Evolutionary conservation across 192 early-diverging fungal species (phyloP).

Genomic region (Entomortierella beljakovae): DNA sequence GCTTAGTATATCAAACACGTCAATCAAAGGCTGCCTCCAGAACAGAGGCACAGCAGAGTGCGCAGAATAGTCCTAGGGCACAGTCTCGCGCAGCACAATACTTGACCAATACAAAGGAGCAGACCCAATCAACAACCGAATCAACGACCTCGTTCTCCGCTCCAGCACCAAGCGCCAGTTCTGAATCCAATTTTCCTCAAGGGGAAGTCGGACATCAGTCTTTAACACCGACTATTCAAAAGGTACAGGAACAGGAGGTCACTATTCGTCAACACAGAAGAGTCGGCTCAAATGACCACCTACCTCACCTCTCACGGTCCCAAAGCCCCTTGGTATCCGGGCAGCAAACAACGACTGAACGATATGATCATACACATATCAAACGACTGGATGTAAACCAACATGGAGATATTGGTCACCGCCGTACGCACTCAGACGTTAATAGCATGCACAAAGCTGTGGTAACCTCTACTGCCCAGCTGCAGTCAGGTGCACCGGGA

Average conservation of each 20-base stretch:
- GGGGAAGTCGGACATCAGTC: neutral
- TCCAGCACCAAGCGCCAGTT: neutral
- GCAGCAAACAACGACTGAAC: conserved; percentile 15
- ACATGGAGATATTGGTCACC: conserved; percentile 25
- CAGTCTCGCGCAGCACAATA: conserved; percentile 11
- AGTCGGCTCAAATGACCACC: conserved; percentile 41
- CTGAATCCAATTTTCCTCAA: neutral
- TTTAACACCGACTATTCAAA: neutral
- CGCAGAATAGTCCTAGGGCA: conserved; percentile 13
- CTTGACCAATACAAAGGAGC: conserved; percentile 5
- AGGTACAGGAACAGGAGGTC: neutral
- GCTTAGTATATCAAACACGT: conserved; percentile 18
- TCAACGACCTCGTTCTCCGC: neutral
- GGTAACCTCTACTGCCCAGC: conserved; percentile 7
- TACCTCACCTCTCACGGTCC: conserved; percentile 1
- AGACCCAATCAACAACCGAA: neutral
- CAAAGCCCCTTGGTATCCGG: neutral
- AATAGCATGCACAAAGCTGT: conserved; percentile 19
- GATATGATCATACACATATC: conserved; percentile 19
- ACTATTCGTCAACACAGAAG: conserved; percentile 22
- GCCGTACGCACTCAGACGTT: conserved; percentile 38
- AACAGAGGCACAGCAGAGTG: conserved; percentile 11
- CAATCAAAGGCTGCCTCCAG: conserved; percentile 24
- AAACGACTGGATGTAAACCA: conserved; percentile 37
- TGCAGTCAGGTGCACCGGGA: conserved; percentile 4